Percentiles rank a stretch among this genome's conserved stretches.
Evolutionary conservation across 768 basidiomycete genomes (phyloP).

Genomic region (Boletus tylopilopsis): DNA sequence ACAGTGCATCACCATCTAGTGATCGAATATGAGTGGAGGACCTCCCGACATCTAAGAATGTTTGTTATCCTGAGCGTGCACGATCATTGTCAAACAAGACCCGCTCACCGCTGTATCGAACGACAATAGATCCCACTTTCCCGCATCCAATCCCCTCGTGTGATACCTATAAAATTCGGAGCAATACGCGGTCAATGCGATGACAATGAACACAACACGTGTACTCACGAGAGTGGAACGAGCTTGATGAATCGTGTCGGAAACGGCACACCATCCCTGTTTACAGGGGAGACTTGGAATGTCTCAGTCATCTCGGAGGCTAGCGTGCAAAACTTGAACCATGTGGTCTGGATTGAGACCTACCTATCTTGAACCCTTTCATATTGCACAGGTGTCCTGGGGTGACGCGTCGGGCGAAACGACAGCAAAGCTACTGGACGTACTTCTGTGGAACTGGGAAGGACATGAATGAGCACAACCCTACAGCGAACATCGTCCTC

Average conservation of each 20-base stretch:
- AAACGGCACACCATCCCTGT: constrained; percentile 55
- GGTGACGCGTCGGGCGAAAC: too few species aligned
- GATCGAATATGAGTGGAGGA: constrained; percentile 72
- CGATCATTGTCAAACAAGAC: too few species aligned
- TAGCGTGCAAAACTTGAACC: constrained; percentile 60
- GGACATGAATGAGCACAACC: too few species aligned
- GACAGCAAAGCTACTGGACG: background rate
- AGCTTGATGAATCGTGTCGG: constrained; percentile 73
- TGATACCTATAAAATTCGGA: too few species aligned
- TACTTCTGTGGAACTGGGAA: constrained; percentile 27
- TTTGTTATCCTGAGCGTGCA: background rate
- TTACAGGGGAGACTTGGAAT: constrained; percentile 55
- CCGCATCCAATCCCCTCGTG: constrained; percentile 36
- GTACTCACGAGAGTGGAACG: constrained; percentile 67
- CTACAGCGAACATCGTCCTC: too few species aligned
- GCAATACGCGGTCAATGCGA: constrained; percentile 32
- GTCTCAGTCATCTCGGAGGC: constrained; percentile 71
- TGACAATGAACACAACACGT: background rate
- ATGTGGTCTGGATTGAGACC: constrained; percentile 64
- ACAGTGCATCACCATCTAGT: constrained; percentile 76
- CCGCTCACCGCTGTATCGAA: constrained; percentile 60
- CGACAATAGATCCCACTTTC: constrained; percentile 70
- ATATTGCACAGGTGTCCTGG: constrained; percentile 80
- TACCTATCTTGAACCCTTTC: constrained; percentile 78
- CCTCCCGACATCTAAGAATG: constrained; percentile 57